Conservation (phyloP, 2,329 filamentous ascomycete genomes). For the Talaromyces verruculosus region DNA sequence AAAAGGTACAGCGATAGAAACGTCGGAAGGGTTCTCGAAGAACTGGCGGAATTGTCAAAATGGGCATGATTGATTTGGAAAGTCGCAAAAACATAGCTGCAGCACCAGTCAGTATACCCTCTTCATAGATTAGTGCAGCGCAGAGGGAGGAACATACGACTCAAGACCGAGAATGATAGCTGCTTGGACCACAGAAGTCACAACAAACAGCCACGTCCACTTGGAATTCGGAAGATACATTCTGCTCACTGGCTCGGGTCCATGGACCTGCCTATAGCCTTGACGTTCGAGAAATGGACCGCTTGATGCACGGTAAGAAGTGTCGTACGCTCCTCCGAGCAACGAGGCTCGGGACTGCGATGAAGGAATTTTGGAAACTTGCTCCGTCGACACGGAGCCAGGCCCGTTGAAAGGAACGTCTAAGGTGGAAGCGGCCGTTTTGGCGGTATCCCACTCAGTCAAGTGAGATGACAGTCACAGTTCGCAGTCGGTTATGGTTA, state of each 20-base stretch:
- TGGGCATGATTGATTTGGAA: slow-evolving; percentile 65
- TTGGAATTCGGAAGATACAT: slow-evolving; percentile 78
- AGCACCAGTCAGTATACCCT: background rate
- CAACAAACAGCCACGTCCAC: slow-evolving; percentile 87
- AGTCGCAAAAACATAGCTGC: slow-evolving; percentile 81
- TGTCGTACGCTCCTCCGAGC: slow-evolving; percentile 57
- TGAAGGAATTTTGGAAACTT: slow-evolving; percentile 54
- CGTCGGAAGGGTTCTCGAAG: slow-evolving; percentile 74
- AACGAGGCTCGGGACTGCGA: slow-evolving; percentile 60
- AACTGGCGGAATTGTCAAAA: slow-evolving; percentile 42
- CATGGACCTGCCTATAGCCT: slow-evolving; percentile 45
- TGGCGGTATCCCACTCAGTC: slow-evolving; percentile 29
- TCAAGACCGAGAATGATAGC: slow-evolving; percentile 79
- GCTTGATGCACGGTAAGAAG: slow-evolving; percentile 49
- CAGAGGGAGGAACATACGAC: slow-evolving; percentile 56
- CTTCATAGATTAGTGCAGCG: background rate
- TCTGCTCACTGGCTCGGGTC: slow-evolving; percentile 41
- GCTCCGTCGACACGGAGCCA: slow-evolving; percentile 42
- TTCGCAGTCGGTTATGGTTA: background rate
- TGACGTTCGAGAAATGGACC: slow-evolving; percentile 54
- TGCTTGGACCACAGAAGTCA: slow-evolving; percentile 72
- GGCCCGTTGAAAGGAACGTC: slow-evolving; percentile 16
- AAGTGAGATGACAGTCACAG: background rate
- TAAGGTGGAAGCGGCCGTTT: slow-evolving; percentile 5
- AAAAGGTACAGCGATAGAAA: slow-evolving; percentile 97